Evolutionary conservation across 129 eudicot species (phyloP).

Genomic region (Erigeron canadensis): DNA sequence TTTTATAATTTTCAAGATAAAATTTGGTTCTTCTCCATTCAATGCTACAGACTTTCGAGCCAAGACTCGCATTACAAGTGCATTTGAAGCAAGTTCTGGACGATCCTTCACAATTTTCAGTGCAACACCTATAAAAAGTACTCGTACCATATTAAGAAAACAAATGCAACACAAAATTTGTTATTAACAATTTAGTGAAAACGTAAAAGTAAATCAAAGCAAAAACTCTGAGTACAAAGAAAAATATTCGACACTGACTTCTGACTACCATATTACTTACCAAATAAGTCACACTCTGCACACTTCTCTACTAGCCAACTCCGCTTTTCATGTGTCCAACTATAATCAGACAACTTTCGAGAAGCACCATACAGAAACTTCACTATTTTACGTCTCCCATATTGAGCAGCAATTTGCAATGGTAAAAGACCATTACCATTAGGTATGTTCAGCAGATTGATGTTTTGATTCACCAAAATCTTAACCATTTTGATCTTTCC

Average conservation of each 20-base stretch:
- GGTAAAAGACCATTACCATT: not conserved
- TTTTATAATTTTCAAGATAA: not conserved
- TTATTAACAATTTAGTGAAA: not conserved
- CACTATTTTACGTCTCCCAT: not conserved
- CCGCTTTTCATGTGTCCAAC: not conserved
- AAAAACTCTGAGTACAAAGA: no score
- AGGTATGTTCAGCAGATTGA: not conserved
- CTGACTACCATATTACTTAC: not conserved
- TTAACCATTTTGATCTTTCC: not conserved
- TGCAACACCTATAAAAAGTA: not conserved
- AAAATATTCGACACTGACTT: not conserved
- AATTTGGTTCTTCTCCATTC: not conserved
- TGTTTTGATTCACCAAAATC: not conserved
- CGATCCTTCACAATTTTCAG: not conserved
- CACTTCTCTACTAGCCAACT: not conserved
- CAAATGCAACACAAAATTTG: not conserved
- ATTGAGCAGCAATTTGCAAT: not conserved
- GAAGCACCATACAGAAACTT: not conserved
- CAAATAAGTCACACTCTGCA: not conserved
- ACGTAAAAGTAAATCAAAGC: not conserved
- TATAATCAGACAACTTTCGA: not conserved
- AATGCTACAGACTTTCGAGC: not conserved
- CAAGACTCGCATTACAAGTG: not conserved
- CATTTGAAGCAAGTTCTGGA: not conserved
- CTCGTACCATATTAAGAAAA: not conserved